Evolutionary conservation across 345 rosid genomes (phyloP).

Genomic region (Zanthoxylum bungeanum): DNA sequence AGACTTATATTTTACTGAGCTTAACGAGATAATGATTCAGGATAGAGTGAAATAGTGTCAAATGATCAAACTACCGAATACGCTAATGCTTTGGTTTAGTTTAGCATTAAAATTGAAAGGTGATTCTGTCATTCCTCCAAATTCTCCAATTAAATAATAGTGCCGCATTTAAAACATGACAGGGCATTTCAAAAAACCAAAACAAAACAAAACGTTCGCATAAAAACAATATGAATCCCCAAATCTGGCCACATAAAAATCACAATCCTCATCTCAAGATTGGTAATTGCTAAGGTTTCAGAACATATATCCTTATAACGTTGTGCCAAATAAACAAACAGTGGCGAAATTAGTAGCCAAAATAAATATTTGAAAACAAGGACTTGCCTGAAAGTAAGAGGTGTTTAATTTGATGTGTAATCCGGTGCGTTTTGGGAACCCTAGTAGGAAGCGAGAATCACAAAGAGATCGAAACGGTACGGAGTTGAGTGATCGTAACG

Average conservation of each 20-base stretch:
- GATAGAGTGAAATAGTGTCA: no score
- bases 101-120: neutral
- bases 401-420: no score
- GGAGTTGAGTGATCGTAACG: constrained; percentile 19
- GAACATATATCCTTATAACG: no score
- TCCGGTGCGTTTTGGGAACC: constrained; percentile 30
- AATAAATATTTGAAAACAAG: neutral
- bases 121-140: neutral
- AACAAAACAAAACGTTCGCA: no score
- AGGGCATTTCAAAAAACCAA: neutral
- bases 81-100: no score
- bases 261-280: no score
- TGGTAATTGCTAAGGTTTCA: no score
- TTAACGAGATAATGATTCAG: no score
- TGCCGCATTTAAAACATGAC: neutral
- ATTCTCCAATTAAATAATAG: neutral
- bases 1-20: no score
- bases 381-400: constrained; percentile 32
- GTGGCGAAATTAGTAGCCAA: neutral
- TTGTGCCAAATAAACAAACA: neutral
- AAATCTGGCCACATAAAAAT: no score
- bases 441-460: constrained; percentile 29
- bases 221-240: no score
- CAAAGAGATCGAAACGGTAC: constrained; percentile 13
- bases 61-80: no score